phyloP scores from a whole-genome alignment of 176 grass and related monocot genomes.

The Aegilops speltoides region DNA sequence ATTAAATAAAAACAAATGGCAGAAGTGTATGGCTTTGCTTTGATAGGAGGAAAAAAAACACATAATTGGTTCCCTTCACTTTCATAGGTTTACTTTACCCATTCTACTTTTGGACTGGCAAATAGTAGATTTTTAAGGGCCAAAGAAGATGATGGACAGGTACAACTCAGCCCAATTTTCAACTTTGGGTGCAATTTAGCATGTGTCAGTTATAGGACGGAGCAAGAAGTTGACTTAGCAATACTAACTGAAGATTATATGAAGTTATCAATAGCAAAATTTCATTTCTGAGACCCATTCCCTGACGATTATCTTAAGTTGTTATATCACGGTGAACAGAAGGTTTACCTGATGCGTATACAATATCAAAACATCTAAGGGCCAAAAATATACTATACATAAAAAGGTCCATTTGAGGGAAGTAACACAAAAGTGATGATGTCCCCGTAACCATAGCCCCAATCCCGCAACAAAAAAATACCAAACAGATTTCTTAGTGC shows the following conservation, averaged over 20 bases:
- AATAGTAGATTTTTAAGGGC: neutral
- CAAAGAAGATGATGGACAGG: neutral
- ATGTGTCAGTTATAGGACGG: neutral
- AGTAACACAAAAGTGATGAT: neutral
- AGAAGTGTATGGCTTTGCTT: neutral
- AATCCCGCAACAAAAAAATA: neutral
- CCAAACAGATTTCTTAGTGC: neutral
- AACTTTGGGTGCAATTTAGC: neutral
- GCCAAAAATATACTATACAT: neutral
- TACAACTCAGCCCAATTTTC: neutral
- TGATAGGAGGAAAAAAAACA: neutral
- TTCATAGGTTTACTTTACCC: neutral
- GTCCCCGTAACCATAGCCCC: neutral
- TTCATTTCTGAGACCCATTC: neutral
- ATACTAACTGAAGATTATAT: neutral
- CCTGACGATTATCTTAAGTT: neutral
- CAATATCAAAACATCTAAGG: neutral
- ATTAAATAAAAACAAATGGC: neutral
- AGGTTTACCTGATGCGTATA: neutral
- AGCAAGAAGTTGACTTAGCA: neutral
- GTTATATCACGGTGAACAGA: neutral
- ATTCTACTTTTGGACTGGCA: neutral
- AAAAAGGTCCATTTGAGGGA: neutral
- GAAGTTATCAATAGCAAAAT: neutral
- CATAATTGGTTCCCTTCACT: neutral